Evolutionary conservation across 495 filamentous ascomycete genomes (phyloP).

Genomic region (Bryoglossum gracile): DNA sequence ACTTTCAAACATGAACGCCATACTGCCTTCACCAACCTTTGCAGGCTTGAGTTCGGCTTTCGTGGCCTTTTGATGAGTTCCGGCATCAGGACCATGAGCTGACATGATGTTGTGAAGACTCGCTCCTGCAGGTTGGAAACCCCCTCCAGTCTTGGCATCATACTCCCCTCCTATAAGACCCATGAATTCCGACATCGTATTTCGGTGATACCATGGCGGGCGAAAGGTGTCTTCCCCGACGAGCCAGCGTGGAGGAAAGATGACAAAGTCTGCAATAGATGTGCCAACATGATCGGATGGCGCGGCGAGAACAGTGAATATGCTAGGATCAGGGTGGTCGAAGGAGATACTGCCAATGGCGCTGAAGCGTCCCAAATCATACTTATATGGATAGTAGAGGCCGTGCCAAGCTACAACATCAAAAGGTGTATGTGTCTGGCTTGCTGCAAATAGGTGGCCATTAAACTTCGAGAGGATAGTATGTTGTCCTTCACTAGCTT

Average conservation of each 20-base stretch:
- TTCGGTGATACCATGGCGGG: conserved; percentile 77
- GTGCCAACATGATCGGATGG: conserved; percentile 56
- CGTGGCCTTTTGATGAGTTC: conserved; percentile 58
- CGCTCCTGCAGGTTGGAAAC: conserved; percentile 54
- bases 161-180: conserved; percentile 63
- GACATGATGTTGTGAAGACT: conserved; percentile 53
- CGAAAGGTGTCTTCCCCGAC: conserved; percentile 73
- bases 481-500: conserved; percentile 46
- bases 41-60: conserved; percentile 41
- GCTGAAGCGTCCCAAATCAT: conserved; percentile 74
- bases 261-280: conserved; percentile 75
- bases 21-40: conserved; percentile 50
- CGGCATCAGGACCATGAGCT: conserved; percentile 53
- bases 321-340: conserved; percentile 75
- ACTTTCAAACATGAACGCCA: conserved; percentile 64
- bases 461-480: conserved; percentile 70
- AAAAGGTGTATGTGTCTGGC: conserved; percentile 68
- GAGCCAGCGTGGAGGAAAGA: conserved; percentile 77
- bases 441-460: conserved; percentile 66
- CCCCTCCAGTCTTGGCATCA: conserved; percentile 43
- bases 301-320: conserved; percentile 73
- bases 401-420: conserved; percentile 80
- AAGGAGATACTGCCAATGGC: conserved; percentile 68
- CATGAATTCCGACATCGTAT: conserved; percentile 82
- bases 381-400: conserved; percentile 76